These are phyloP conservation scores for Trichophyton simii DNA, from an alignment of 2,329 filamentous ascomycete genomes.

Conservation along the genomic window DNA sequence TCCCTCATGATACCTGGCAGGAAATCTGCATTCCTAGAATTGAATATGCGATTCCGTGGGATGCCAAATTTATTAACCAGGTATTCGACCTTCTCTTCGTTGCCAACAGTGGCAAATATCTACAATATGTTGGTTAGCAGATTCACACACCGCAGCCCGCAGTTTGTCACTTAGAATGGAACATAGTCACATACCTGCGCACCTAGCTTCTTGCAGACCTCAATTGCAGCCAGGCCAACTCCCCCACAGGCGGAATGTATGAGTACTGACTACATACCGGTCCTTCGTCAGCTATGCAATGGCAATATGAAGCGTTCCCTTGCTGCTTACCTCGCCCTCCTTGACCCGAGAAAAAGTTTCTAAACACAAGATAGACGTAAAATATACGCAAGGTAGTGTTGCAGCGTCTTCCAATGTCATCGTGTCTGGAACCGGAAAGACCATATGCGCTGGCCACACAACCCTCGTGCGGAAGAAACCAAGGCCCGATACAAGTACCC, in stretches of 20 bases:
- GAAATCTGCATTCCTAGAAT: slow-evolving; percentile 9
- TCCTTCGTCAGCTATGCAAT: neutral
- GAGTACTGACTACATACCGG: slow-evolving; percentile 11
- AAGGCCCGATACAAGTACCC: slow-evolving; percentile 5
- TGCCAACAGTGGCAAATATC: slow-evolving; percentile 13
- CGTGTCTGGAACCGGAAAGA: slow-evolving; percentile 10
- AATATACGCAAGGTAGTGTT: slow-evolving; percentile 9
- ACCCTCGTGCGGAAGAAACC: slow-evolving; percentile 4
- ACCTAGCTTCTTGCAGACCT: slow-evolving; percentile 12
- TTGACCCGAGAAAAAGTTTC: slow-evolving; percentile 10
- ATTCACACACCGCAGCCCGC: neutral
- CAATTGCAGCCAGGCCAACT: slow-evolving; percentile 17
- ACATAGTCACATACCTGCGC: slow-evolving; percentile 12
- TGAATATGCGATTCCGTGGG: slow-evolving; percentile 12
- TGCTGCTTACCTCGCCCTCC: slow-evolving; percentile 6
- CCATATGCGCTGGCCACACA: neutral
- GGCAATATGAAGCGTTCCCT: neutral
- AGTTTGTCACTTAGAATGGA: neutral
- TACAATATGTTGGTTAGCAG: neutral
- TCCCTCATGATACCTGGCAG: slow-evolving; percentile 9
- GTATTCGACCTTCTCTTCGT: slow-evolving; percentile 11
- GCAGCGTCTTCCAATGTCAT: slow-evolving; percentile 14
- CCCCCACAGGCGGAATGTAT: slow-evolving; percentile 16
- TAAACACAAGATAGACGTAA: slow-evolving; percentile 13
- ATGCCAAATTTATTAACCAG: slow-evolving; percentile 12